Evolutionary conservation across 169 alveolate species (phyloP).

Genomic region (Miamiensis avidus): DNA sequence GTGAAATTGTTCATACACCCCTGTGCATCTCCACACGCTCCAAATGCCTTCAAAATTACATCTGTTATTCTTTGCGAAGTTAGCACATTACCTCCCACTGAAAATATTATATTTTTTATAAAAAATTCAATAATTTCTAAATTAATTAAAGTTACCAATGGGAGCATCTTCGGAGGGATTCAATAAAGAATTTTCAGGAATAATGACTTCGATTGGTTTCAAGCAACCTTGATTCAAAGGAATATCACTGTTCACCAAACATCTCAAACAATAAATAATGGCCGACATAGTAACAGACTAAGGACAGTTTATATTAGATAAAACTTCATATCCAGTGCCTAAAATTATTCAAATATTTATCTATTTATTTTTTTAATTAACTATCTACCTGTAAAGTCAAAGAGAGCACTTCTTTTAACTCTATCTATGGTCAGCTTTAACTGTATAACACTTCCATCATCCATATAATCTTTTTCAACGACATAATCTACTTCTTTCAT

Average conservation of each 20-base stretch:
- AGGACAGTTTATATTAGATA: conserved; percentile 80
- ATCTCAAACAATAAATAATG: conserved; percentile 83
- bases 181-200: conserved; percentile 70
- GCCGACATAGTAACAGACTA: conserved; percentile 81
- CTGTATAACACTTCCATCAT: conserved; percentile 79
- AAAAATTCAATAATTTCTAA: no score
- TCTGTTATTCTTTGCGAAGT: conserved; percentile 83
- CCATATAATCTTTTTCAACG: conserved; percentile 79
- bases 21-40: conserved; percentile 73
- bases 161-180: conserved; percentile 65
- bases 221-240: conserved; percentile 89
- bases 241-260: conserved; percentile 77
- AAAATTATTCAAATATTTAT: neutral
- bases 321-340: conserved; percentile 63
- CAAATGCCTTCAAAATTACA: conserved; percentile 76
- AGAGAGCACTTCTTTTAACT: conserved; percentile 48
- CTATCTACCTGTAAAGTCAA: conserved; percentile 67
- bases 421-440: conserved; percentile 69
- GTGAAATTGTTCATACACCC: conserved; percentile 89
- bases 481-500: conserved; percentile 49
- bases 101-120: no score
- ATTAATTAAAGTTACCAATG: conserved; percentile 51
- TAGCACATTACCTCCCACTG: conserved; percentile 85
- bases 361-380: neutral
- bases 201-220: conserved; percentile 68